Percentiles rank a stretch among this genome's conserved stretches.
Conservation (phyloP, 2,329 filamentous ascomycete species). For the Penicillium psychrosexuale region DNA sequence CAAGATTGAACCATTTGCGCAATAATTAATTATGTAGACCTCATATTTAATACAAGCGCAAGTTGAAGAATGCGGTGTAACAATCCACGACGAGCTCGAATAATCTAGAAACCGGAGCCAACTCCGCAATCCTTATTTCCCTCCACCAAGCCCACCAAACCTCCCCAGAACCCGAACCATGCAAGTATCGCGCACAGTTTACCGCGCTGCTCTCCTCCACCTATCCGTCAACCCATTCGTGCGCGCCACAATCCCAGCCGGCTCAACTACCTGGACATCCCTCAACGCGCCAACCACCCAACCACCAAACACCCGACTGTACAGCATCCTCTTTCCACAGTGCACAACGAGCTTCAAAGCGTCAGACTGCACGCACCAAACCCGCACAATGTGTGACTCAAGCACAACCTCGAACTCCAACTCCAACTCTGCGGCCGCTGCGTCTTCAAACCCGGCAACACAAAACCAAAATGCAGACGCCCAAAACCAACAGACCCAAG, state of each 20-base stretch:
- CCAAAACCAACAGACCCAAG: conserved; percentile 7
- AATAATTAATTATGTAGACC: background rate
- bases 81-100: background rate
- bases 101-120: background rate
- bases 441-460: background rate
- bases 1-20: background rate
- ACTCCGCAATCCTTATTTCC: conserved; percentile 1
- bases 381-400: conserved; percentile 24
- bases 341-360: conserved; percentile 18
- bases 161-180: conserved; percentile 14
- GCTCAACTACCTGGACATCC: background rate
- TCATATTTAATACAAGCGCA: background rate
- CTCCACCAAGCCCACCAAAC: background rate
- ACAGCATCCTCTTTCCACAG: conserved; percentile 29
- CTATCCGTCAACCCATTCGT: conserved; percentile 21
- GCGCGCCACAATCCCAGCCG: conserved; percentile 18
- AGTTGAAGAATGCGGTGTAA: background rate
- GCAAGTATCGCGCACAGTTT: conserved; percentile 29
- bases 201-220: conserved; percentile 29
- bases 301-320: conserved; percentile 15
- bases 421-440: background rate
- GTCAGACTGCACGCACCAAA: conserved; percentile 8
- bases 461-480: background rate
- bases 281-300: conserved; percentile 5
- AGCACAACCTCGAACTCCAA: background rate